Evolutionary conservation across 2,329 filamentous ascomycete genomes (phyloP), one percentile per base, ranked within the genome.

Genomic region (Fusarium sambucinum): DNA sequence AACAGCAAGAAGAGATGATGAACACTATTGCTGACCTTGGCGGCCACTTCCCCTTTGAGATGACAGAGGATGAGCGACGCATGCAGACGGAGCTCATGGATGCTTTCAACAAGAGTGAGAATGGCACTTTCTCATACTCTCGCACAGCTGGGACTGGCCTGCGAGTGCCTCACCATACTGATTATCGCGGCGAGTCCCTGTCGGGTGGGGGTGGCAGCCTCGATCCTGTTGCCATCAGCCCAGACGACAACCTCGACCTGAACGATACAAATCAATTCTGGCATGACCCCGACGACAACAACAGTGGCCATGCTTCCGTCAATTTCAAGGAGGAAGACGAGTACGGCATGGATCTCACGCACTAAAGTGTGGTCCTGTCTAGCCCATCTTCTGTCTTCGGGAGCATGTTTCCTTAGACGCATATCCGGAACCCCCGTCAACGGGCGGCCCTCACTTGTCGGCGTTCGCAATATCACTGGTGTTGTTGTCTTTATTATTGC

Each of bases 291-390:
- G 90, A 91, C 75, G 92, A 91, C 75, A 91, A 92, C 54, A 89
- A 86, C 63, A 92, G 88, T 75, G 90, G 90, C 56, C 86, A 89
- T 44, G 85, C 84, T 25, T 82, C 84, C 9, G 84, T 92, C 75
- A 90, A 90, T 77, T 93, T 97, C 81, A 97, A 97, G 80, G 94
- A 97, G 78, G 94, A 97, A 80, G 94, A 97, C 73, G 94, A 97
- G 80, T 97, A 92, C 75, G 89, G 89, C 75, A 96, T 97, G 92
- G 92, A 96, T 70, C 79, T 89, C 69, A 86, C 81, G 30, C 77
- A 78, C 50, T 75, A 76, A 67, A 44, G 37, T 42, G 47, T 21
- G 44, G 30, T 30, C 29, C 23, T 48, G 27, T 42, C 42, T 41
- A 47, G 46, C 40, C 60, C 37, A 55, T 46, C 37, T 29, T 50